Evolutionary conservation across 2,329 filamentous ascomycete species (phyloP).

Genomic region (Microdochium nivale): DNA sequence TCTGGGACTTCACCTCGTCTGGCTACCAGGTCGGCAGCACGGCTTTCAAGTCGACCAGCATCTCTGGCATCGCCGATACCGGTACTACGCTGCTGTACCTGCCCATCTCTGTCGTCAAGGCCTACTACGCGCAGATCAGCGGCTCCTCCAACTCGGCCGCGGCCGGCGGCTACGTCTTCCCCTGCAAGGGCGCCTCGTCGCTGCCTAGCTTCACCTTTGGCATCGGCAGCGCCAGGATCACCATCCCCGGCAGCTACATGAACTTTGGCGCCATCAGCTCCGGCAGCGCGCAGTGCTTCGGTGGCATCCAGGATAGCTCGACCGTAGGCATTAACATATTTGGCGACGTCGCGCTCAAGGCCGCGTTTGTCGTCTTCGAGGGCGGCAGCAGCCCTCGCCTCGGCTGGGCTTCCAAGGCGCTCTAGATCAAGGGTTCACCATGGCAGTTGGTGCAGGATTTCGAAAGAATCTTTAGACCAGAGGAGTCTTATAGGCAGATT

Average conservation of each 20-base stretch:
- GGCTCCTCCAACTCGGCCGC: constrained; percentile 27
- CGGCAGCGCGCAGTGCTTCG: constrained; percentile 44
- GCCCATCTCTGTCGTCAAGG: constrained; percentile 32
- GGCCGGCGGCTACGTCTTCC: constrained; percentile 42
- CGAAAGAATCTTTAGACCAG: too few species aligned
- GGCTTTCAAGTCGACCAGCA: constrained; percentile 9
- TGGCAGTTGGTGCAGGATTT: too few species aligned
- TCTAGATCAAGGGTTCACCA: constrained; percentile 3
- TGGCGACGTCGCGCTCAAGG: constrained; percentile 60
- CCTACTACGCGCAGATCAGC: constrained; percentile 41
- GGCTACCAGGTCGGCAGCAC: constrained; percentile 20
- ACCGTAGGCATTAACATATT: constrained; percentile 43
- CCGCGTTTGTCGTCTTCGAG: constrained; percentile 55
- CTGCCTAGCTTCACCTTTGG: constrained; percentile 43
- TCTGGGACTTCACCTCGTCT: constrained; percentile 27
- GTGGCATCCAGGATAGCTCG: constrained; percentile 48
- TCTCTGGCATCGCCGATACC: constrained; percentile 46
- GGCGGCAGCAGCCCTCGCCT: constrained; percentile 23
- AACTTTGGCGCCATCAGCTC: constrained; percentile 37
- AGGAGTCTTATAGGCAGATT: too few species aligned
- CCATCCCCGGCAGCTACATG: constrained; percentile 39
- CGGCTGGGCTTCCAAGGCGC: constrained; percentile 30
- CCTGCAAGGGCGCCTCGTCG: constrained; percentile 34
- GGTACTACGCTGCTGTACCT: constrained; percentile 50
- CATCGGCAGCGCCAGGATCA: constrained; percentile 36